phyloP scores from a whole-genome alignment of 805 yeast species.

The Myxozyma sirexii region DNA sequence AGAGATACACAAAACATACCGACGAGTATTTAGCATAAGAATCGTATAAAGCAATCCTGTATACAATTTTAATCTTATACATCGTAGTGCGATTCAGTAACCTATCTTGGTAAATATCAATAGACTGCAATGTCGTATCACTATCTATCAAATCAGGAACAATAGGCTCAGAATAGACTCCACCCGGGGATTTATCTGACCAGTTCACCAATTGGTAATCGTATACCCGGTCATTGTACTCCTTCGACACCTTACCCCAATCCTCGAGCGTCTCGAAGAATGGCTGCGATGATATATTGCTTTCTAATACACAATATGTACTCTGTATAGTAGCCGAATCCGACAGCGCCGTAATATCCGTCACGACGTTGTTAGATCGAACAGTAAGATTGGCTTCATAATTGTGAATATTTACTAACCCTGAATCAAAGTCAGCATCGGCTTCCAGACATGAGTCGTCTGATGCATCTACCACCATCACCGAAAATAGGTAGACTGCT shows the following conservation, averaged over 20 bases:
- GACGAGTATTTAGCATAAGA: not conserved
- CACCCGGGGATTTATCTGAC: slow-evolving; percentile 3
- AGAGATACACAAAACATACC: not conserved
- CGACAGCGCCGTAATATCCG: not conserved
- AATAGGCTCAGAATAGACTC: not conserved
- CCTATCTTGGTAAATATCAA: not conserved
- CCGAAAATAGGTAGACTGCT: not conserved
- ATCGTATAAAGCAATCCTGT: not conserved
- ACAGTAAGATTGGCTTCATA: not conserved
- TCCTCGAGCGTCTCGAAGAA: not conserved
- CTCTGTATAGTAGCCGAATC: not conserved
- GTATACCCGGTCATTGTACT: not conserved
- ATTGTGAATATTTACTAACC: not conserved
- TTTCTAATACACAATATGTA: not conserved
- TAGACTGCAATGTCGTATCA: not conserved
- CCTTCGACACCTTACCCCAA: not conserved
- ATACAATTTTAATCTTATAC: slow-evolving; percentile 1
- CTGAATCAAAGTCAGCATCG: not conserved
- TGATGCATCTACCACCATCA: not conserved
- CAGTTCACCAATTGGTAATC: not conserved
- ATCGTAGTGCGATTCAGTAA: not conserved
- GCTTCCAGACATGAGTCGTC: not conserved
- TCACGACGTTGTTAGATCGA: not conserved
- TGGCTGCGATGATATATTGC: not conserved
- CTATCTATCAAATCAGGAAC: not conserved